Evolutionary conservation across 495 filamentous ascomycete genomes (phyloP), one percentile per base, ranked within the genome.

Genomic region (Penicillium fimorum): DNA sequence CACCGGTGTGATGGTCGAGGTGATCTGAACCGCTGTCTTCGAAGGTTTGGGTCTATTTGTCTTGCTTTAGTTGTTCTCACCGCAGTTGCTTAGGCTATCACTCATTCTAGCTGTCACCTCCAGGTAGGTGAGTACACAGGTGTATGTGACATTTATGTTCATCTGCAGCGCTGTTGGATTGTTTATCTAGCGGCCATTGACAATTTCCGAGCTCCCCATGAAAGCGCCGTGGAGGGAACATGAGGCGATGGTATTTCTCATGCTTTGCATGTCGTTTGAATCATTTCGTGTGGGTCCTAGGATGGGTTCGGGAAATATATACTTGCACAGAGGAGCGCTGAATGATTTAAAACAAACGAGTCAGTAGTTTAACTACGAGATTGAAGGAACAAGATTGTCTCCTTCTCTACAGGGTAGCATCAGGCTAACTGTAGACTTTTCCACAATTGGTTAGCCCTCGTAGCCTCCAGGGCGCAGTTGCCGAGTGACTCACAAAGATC

Each of bases 401-500:
- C 25, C 24, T 27, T 27, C 2, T 27, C 25, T 27, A 27, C 2
- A 27, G 6, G 8, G 10, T 47, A 18, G 32, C 29, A 18, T 32
- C n/a, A 9, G n/a, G n/a, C 8, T 13, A 9, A 8, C n/a, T 18
- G 1, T 2, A 1, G 2, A 22, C 22, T 22, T 27, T 20, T 27
- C 45, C n/a, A 47, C 29, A 47, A 13, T 10, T 32, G 45, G 45
- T 32, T 47, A 47, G 45, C 17, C 4, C 20, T 4, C 5, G 25
- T 4, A 27, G 25, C 25, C 6, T 22, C 22, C 22, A 22, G 22
- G 22, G 22, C 22, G 13, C 45, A 17, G 20, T 18, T 30, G 4
- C 45, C 45, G 45, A 47, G 45, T 47, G 45, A 47, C 27, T 47
- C 45, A 47, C 45, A 20, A 47, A 18, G n/a, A 11, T 13, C 15